Evolutionary conservation across 306 rosid genomes (phyloP), one percentile per base, ranked within the genome.

Genomic region (Senna siamea): DNA sequence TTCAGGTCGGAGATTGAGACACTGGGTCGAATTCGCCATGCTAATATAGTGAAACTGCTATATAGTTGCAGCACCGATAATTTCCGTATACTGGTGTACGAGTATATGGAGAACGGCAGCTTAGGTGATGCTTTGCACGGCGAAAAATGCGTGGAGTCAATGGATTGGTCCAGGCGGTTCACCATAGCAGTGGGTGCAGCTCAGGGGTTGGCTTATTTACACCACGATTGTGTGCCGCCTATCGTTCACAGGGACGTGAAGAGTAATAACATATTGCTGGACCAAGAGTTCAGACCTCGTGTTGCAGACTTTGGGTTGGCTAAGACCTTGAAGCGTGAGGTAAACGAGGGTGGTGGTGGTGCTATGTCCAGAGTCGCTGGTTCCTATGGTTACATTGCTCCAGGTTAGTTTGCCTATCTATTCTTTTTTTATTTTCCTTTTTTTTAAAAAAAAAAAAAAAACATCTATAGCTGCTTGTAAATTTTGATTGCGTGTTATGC

Each of bases 261-360:
- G 96, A 94, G 98, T 30, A 94, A 90, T 43, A 94, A 94, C 78
- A 90, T 94, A 38, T 79, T 94, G 73, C 57, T 92, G 58, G 93
- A 92, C 32, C 77, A 34, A 14, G 90, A 94, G 12, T 90, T 87
- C 57, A 66, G 59, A 12, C 89, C 99, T 0, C 82, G 81, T 0
- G 80, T 89, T 44, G 99, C 93, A 0, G 99, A 94, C 40, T 94
- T 94, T 38, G 99, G 99, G 1, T 64, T 94, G 6, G 93, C 99
- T 0, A 90, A 87, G 89, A 84, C 79, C 2, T 67, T 90, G 82
- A 85, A 80, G 20, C 78, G 63, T 4, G 80, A 78, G 3, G 60
- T 26, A 53, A 73, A 44, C 0, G 69, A 64, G 12, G 77, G 7
- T 6, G 55, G 77, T 5, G 70, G n/a, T n/a, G n/a, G 54, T 64